Conservation (phyloP, 2,329 filamentous ascomycete genomes). For the Penicillium sp. region DNA sequence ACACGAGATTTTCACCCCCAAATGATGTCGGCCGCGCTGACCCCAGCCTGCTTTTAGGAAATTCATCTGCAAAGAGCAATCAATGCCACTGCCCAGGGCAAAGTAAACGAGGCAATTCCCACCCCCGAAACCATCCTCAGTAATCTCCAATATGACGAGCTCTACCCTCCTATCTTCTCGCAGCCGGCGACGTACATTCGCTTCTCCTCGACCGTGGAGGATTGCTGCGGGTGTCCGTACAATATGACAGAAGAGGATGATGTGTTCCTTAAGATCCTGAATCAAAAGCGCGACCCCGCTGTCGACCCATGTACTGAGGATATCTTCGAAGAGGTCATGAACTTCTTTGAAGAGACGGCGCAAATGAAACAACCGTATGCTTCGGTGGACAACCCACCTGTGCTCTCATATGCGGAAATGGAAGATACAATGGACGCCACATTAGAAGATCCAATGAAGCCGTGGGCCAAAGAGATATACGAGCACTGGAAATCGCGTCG, state of each 20-base stretch:
- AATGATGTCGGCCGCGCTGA: slow-evolving; percentile 17
- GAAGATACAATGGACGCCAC: slow-evolving; percentile 65
- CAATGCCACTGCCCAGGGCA: slow-evolving; percentile 61
- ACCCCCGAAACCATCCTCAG: slow-evolving; percentile 65
- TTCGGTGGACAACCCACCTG: slow-evolving; percentile 82
- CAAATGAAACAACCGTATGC: slow-evolving; percentile 84
- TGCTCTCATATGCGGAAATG: slow-evolving; percentile 73
- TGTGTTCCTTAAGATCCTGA: slow-evolving; percentile 79
- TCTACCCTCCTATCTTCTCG: slow-evolving; percentile 78
- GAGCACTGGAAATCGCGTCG: slow-evolving; percentile 82
- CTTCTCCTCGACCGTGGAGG: slow-evolving; percentile 97
- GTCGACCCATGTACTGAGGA: slow-evolving; percentile 73
- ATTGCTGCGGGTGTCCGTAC: slow-evolving; percentile 87
- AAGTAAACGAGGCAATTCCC: slow-evolving; percentile 65
- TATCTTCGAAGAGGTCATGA: slow-evolving; percentile 91
- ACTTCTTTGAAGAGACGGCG: slow-evolving; percentile 88
- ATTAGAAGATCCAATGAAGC: slow-evolving; percentile 55
- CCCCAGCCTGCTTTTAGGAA: slow-evolving; percentile 62
- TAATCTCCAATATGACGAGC: slow-evolving; percentile 78
- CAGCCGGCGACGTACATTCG: slow-evolving; percentile 93
- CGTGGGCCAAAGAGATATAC: slow-evolving; percentile 76
- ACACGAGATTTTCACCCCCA: slow-evolving; percentile 35
- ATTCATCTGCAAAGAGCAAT: slow-evolving; percentile 90
- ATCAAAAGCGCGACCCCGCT: slow-evolving; percentile 67
- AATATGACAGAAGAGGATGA: slow-evolving; percentile 93